A percentile compares a stretch with the other conserved stretches of the same genome.
These are phyloP conservation scores for Cladophialophora psammophila DNA, from an alignment of 2,329 filamentous ascomycete genomes.

Conservation along the genomic window DNA sequence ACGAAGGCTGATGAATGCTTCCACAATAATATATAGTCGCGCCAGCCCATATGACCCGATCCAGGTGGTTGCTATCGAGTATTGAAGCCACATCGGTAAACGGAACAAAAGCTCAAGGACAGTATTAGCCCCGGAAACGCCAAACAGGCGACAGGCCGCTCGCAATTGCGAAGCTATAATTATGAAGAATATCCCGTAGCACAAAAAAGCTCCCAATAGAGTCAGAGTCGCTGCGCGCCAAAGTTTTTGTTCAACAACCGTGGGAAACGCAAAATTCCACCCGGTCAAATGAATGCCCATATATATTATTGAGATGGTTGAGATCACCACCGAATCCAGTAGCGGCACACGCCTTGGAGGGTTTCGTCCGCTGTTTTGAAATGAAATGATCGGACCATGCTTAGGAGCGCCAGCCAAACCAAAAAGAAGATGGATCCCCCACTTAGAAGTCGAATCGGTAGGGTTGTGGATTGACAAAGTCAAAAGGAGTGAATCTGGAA, in stretches of 20 bases:
- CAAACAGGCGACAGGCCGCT: not conserved
- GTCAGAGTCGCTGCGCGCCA: conserved; percentile 11
- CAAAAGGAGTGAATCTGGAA: no score
- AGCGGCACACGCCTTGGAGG: no score
- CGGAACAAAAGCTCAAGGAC: conserved; percentile 16
- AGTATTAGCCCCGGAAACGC: conserved; percentile 8
- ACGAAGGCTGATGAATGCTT: conserved; percentile 22
- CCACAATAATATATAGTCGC: conserved; percentile 19
- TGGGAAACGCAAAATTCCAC: conserved; percentile 18
- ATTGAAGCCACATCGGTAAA: conserved; percentile 16
- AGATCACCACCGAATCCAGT: no score
- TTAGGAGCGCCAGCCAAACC: no score
- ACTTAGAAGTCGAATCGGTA: no score
- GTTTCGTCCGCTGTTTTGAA: no score
- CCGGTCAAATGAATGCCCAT: conserved; percentile 11
- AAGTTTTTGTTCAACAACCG: conserved; percentile 9
- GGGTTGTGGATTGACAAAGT: no score
- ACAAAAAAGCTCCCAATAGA: conserved; percentile 1
- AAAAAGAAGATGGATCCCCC: no score
- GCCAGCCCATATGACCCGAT: conserved; percentile 18
- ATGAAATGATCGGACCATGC: not conserved
- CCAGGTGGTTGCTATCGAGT: not conserved
- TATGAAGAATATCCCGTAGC: conserved; percentile 1
- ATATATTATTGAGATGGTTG: no score
- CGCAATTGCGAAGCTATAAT: not conserved